Base-by-base conservation (phyloP, 2,329 filamentous ascomycete genomes). In the Fusarium irregulare region DNA sequence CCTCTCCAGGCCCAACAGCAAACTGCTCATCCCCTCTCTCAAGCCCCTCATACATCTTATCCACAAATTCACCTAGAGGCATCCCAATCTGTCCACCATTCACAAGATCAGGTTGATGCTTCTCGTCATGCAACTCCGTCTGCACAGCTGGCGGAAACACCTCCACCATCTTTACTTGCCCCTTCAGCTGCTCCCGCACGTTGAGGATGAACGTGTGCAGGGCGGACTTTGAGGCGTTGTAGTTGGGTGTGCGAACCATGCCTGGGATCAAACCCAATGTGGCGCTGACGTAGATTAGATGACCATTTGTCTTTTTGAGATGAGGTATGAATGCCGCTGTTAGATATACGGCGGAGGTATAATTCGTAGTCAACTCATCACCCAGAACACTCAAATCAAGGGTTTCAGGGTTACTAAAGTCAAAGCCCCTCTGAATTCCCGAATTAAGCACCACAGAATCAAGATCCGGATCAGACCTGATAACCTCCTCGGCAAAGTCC, bases 381-480 rank as follows among this genome's bases (percentile, higher is more conserved):
- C 76, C 70, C 45, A 80, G 74, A 7, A 66, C 66, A n/a, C 41
- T 74, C 40, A 81, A 58, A 8, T 77, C 72, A 27, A 81, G 65
- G 20, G 60, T 57, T 47, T 71, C 68, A 6, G 73, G 73, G 23
- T 56, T 56, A 8, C 64, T 34, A 66, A 76, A 57, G 73, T 79
- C 41, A 72, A 86, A 76, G 1, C 73, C 74, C 28, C 80, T 78
- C 73, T 90, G 87, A 32, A 87, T 80, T 11, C 87, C 87, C 0
- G 87, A 84, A 73, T 89, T 89, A 53, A 90, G 78, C 57, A 90
- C 76, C 27, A 91, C 74, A 68, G 83, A 84, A 77, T 89, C 71
- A 20, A 75, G 37, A 58, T 73, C 74, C 2, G 73, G 70, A 34
- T 74, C 53, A 1, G 63, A 62, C 23, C 41, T 34, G 1, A 30